These are phyloP conservation scores for Trichosanthes truncata DNA, from an alignment of 306 rosid genomes.

Conservation along the genomic window DNA sequence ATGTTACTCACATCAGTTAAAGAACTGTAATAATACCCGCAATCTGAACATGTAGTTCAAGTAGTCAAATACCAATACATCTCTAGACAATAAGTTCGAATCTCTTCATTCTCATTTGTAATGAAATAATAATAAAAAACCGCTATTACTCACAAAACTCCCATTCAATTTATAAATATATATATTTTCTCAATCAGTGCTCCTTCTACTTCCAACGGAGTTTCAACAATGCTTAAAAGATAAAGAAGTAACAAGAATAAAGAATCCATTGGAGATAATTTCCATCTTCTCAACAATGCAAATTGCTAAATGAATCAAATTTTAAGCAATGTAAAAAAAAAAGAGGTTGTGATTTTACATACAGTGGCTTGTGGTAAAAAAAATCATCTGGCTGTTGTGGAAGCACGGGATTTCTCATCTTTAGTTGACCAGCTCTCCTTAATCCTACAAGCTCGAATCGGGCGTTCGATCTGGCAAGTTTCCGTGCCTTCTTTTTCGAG, in stretches of 20 bases:
- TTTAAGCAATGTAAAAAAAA: not conserved
- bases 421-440: constrained; percentile 69
- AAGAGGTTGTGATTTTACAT: not conserved
- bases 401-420: constrained; percentile 53
- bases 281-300: not conserved
- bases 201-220: not conserved
- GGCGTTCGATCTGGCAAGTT: constrained; percentile 58
- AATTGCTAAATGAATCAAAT: not conserved
- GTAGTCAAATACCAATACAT: no score
- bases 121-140: no score
- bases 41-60: no score
- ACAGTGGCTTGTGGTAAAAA: not conserved
- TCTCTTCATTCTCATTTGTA: no score
- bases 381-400: constrained; percentile 58
- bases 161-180: not conserved
- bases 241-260: not conserved
- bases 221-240: not conserved
- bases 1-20: not conserved
- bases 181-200: not conserved
- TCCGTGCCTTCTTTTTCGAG: constrained; percentile 63
- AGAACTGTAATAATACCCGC: no score
- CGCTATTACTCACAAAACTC: not conserved
- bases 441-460: constrained; percentile 60
- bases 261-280: not conserved
- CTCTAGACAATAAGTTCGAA: no score